A percentile compares a stretch with the other conserved stretches of the same genome.
phyloP scores from a whole-genome alignment of 2,329 filamentous ascomycete species.

The Pseudonectria foliicola region DNA sequence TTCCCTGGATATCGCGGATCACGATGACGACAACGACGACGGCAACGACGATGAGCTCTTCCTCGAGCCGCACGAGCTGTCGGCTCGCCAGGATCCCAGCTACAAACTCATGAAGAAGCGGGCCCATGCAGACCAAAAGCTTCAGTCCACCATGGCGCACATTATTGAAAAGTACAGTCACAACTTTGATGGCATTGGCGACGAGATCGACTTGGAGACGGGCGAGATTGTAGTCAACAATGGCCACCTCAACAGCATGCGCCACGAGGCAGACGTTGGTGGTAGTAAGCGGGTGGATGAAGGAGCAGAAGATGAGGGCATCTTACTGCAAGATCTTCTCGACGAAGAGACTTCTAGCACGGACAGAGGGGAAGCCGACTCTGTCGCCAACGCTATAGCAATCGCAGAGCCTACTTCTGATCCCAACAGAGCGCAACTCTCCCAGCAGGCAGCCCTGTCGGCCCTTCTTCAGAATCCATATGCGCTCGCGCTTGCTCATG shows the following conservation, averaged over 20 bases:
- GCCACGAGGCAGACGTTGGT: conserved; percentile 45
- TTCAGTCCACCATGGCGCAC: conserved; percentile 78
- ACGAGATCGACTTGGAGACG: conserved; percentile 81
- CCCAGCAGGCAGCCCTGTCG: too few relatives aligned
- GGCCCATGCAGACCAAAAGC: conserved; percentile 58
- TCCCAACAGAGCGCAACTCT: too few relatives aligned
- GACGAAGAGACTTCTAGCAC: conserved; percentile 11
- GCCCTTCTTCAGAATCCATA: too few relatives aligned
- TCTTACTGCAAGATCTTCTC: conserved; percentile 26
- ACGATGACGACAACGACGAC: conserved; percentile 30
- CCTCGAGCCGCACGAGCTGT: conserved; percentile 40
- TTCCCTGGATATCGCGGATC: conserved; percentile 18
- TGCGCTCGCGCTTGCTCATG: too few relatives aligned
- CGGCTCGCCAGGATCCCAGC: conserved; percentile 42
- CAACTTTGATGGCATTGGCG: conserved; percentile 76
- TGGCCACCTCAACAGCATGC: conserved; percentile 66
- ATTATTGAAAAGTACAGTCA: conserved; percentile 85
- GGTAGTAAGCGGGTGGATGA: conserved; percentile 15
- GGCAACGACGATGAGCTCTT: conserved; percentile 42
- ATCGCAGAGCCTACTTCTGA: neutral
- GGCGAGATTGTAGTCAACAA: conserved; percentile 84
- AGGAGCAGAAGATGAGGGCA: conserved; percentile 30
- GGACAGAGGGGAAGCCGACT: conserved; percentile 1
- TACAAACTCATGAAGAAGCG: conserved; percentile 55
- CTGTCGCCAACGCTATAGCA: too few relatives aligned